Evolutionary conservation across 1,284 basidiomycete species (phyloP), one percentile per base, ranked within the genome.

Genomic region (Tylopilus sp.): DNA sequence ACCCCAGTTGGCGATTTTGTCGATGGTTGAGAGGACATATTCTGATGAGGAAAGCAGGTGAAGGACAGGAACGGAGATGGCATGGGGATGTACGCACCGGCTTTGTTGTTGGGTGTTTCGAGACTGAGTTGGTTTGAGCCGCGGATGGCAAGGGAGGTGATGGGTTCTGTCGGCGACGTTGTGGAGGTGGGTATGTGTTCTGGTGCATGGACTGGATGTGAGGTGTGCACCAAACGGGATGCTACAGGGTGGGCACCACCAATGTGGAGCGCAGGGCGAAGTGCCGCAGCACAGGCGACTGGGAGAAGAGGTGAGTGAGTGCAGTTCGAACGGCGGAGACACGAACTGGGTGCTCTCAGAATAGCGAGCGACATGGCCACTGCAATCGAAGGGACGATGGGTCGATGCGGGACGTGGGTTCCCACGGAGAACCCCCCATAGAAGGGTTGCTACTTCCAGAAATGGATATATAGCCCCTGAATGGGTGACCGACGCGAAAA

Each of bases 1-100:
- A 14, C 88, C 94, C 95, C 95, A 99, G 71, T 99, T 99, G 62
- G 88, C 90, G 38, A 99, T 81, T 76, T 98, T 98, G 76, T 99
- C 95, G 53, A 97, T 74, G 0, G 94, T 95, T 1, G 94, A 92
- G 38, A 99, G 77, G 0, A 97, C 94, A 78, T 98, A 99, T 73
- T 99, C 95, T 91, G 72, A 46, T 48, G 24, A 33, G n/a, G 37
- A 36, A 14, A 43, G 14, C 11, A 29, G 29, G 14, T 49, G 42
- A 48, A 41, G 30, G 39, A 49, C 20, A 36, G 44, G n/a, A 31
- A 51, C 12, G 43, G 47, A 40, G 14, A 35, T 1, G 29, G 36
- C 29, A 24, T 4, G 46, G 35, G 21, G 38, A 10, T 14, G 20
- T 24, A 77, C 85, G 57, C 62, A 91, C 92, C 92, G 63, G 88